A percentile compares a stretch with the other conserved stretches of the same genome.
Conservation (phyloP, 2,329 filamentous ascomycete species). For the Pseudocercospora vitis region DNA sequence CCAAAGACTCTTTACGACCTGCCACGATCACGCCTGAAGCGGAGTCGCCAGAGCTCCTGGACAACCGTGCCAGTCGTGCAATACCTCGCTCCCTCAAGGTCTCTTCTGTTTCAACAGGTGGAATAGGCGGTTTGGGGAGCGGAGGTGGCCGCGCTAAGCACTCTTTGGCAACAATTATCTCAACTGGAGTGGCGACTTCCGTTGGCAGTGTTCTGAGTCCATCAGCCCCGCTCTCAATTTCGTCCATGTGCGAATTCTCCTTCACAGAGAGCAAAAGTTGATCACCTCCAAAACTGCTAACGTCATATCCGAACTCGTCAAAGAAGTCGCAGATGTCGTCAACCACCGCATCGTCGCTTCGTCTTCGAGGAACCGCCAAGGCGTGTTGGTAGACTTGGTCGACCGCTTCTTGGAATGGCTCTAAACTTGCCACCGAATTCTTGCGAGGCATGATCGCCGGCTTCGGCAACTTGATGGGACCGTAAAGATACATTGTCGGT, state of each 20-base stretch:
- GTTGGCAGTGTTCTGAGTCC: conserved; percentile 31
- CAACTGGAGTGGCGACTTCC: conserved; percentile 26
- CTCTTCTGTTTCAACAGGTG: conserved; percentile 31
- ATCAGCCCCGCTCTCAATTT: conserved; percentile 24
- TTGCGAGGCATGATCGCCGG: conserved; percentile 38
- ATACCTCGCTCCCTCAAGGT: conserved; percentile 33
- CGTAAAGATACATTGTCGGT: conserved; percentile 43
- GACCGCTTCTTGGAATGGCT: conserved; percentile 41
- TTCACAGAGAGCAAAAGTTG: conserved; percentile 10
- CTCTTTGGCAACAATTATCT: conserved; percentile 31
- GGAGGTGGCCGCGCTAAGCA: conserved; percentile 17
- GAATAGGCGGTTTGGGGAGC: conserved; percentile 10
- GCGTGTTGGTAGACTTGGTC: conserved; percentile 35
- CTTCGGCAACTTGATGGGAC: conserved; percentile 44
- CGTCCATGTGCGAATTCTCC: conserved; percentile 16
- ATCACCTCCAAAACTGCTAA: conserved; percentile 31
- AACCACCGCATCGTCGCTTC: conserved; percentile 38
- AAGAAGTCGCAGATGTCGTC: conserved; percentile 48
- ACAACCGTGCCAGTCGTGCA: conserved; percentile 25
- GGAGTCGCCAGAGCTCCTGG: conserved; percentile 22
- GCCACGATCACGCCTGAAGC: background rate
- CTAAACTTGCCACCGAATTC: conserved; percentile 43
- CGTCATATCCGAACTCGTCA: conserved; percentile 41
- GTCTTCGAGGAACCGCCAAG: conserved; percentile 30
- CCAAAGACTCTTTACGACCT: conserved; percentile 18